A percentile compares a stretch with the other conserved stretches of the same genome.
These are phyloP conservation scores for Salix arbutifolia DNA, from an alignment of 345 rosid genomes.

Conservation along the genomic window DNA sequence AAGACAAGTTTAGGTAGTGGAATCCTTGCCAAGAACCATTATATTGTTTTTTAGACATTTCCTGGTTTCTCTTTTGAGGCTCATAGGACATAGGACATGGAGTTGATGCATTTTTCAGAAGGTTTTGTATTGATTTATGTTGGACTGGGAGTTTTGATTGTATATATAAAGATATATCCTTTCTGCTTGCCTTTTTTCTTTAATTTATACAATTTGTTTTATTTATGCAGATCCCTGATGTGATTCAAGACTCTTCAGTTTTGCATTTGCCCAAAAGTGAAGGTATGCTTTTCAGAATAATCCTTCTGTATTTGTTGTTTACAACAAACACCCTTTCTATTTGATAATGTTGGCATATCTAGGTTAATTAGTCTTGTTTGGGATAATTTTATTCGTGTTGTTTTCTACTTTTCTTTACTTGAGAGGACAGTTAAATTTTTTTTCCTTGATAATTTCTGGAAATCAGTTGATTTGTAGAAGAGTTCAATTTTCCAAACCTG, in stretches of 20 bases:
- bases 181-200: background rate
- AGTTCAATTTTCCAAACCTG: background rate
- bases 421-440: background rate
- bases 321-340: background rate
- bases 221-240: conserved; percentile 39
- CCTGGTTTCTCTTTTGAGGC: background rate
- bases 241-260: conserved; percentile 28
- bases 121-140: background rate
- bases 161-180: background rate
- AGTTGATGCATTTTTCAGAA: background rate
- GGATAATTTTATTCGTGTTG: background rate
- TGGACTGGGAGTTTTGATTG: background rate
- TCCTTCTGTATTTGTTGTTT: background rate
- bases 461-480: background rate
- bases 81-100: background rate
- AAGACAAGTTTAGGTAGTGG: background rate
- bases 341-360: background rate
- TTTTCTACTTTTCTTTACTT: background rate
- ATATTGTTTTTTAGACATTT: background rate
- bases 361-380: background rate
- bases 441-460: background rate
- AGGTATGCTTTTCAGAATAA: conserved; percentile 39
- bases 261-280: conserved; percentile 22
- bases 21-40: background rate
- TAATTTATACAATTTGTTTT: conserved; percentile 7